Conservation (phyloP, 225 moss, liverwort and hornwort species). For the Marchantia paleacea region DNA sequence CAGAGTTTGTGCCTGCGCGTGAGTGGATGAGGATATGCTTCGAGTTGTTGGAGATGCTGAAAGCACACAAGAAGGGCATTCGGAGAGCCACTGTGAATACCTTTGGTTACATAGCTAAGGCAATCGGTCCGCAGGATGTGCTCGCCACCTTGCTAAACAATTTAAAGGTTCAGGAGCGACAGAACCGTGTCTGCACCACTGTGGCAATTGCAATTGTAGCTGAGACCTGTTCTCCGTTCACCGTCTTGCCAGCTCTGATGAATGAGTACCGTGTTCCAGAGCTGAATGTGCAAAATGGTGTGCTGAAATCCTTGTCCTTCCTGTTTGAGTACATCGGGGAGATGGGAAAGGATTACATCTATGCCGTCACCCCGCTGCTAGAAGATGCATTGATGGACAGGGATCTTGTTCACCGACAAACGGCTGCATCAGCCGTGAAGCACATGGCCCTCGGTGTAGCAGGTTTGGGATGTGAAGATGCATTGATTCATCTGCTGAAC, state of each 20-base stretch:
- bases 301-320: constrained; percentile 92
- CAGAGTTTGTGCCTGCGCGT: constrained; percentile 96
- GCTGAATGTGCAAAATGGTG: constrained; percentile 96
- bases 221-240: constrained; percentile 96
- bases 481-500: constrained; percentile 89
- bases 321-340: constrained; percentile 99
- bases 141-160: constrained; percentile 94
- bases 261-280: constrained; percentile 98
- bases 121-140: constrained; percentile 98
- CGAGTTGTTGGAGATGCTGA: constrained; percentile 95
- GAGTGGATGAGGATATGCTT: constrained; percentile 99
- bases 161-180: constrained; percentile 96
- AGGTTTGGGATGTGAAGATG: constrained; percentile 97
- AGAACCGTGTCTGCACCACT: constrained; percentile 98
- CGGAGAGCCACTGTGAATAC: constrained; percentile 98
- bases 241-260: constrained; percentile 94
- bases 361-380: constrained; percentile 88
- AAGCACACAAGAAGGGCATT: constrained; percentile 99
- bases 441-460: constrained; percentile 98
- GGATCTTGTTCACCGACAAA: constrained; percentile 96
- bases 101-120: constrained; percentile 98
- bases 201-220: constrained; percentile 99
- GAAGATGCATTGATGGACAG: constrained; percentile 99
- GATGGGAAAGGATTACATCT: constrained; percentile 99
- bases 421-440: constrained; percentile 96